Percentiles rank a stretch among this genome's conserved stretches.
Evolutionary conservation across 1,284 basidiomycete genomes (phyloP).

Genomic region (Boletus holoroseus): DNA sequence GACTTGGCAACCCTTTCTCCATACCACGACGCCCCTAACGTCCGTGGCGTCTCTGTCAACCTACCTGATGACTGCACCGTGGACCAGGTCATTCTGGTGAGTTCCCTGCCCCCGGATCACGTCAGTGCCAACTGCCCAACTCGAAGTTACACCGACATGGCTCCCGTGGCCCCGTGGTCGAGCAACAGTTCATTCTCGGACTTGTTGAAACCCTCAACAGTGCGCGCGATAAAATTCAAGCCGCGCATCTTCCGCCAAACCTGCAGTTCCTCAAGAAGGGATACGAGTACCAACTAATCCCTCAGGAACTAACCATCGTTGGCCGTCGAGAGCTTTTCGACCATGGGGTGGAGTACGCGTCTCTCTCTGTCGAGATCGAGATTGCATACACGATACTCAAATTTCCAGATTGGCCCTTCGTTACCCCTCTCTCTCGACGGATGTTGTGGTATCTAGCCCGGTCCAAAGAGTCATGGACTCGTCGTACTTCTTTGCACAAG

Average conservation of each 20-base stretch:
- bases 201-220: slow-evolving; percentile 36
- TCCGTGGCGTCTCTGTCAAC: slow-evolving; percentile 30
- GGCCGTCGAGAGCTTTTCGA: slow-evolving; percentile 42
- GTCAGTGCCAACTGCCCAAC: background rate
- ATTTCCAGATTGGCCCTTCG: slow-evolving; percentile 16
- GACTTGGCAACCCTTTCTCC: slow-evolving; percentile 38
- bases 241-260: slow-evolving; percentile 31
- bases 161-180: slow-evolving; percentile 34
- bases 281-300: slow-evolving; percentile 37
- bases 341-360: slow-evolving; percentile 39
- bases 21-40: slow-evolving; percentile 35
- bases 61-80: slow-evolving; percentile 43
- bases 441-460: slow-evolving; percentile 38
- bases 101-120: slow-evolving; percentile 6
- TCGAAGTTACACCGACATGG: slow-evolving; percentile 42
- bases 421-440: slow-evolving; percentile 29
- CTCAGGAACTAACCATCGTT: slow-evolving; percentile 39
- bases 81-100: slow-evolving; percentile 40
- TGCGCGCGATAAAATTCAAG: slow-evolving; percentile 28
- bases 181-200: slow-evolving; percentile 35
- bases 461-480: slow-evolving; percentile 44
- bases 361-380: background rate
- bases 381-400: background rate
- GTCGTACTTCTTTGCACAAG: slow-evolving; percentile 42
- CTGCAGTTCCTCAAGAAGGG: slow-evolving; percentile 40